Base-by-base conservation (phyloP, 345 rosid genomes). In the Salix caprea region DNA sequence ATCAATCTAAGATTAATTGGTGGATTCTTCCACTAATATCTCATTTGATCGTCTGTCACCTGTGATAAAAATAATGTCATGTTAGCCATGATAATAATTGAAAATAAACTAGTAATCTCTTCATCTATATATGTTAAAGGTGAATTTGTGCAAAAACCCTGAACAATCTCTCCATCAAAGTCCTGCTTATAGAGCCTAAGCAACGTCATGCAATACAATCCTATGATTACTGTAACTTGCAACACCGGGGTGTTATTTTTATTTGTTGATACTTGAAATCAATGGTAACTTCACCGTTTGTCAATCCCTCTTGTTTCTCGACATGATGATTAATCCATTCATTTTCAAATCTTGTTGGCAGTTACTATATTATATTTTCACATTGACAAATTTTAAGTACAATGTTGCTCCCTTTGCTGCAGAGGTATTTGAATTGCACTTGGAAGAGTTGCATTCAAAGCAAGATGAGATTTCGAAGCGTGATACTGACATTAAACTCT, bases 391-490 rank as follows among this genome's bases (percentile, higher is more conserved):
- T 39, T 68, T 40, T 30, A 39, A 65, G 37, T 52, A 36, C 24
- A 72, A 16, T 36, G 48, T 37, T 23, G 40, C 36, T 42, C 7
- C 60, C 37, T 74, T 67, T 70, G 74, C 58, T 80, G 88, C 94
- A 93, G 98, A 93, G 91, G 97, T 96, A 66, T 96, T 96, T 76
- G 87, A 93, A 78, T 82, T 96, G 75, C 97, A 96, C 84, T 85
- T 89, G 94, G 98, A 93, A 81, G 99, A 96, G 87, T 83, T 93
- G 79, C 88, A 89, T 23, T 85, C 91, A 19, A 93, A 89, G 90
- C 99, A 95, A 86, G 98, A 90, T 70, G 94, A 95, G 80, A 93
- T 93, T 15, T 75, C 84, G 1, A 91, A 91, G 80, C 94, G 97
- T 2, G 98, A 95, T 67, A 84, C 86, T 2, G 99, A 95, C 77